These are phyloP conservation scores for Polyporus tsugae DNA, from an alignment of 1,284 basidiomycete species.

Conservation along the genomic window DNA sequence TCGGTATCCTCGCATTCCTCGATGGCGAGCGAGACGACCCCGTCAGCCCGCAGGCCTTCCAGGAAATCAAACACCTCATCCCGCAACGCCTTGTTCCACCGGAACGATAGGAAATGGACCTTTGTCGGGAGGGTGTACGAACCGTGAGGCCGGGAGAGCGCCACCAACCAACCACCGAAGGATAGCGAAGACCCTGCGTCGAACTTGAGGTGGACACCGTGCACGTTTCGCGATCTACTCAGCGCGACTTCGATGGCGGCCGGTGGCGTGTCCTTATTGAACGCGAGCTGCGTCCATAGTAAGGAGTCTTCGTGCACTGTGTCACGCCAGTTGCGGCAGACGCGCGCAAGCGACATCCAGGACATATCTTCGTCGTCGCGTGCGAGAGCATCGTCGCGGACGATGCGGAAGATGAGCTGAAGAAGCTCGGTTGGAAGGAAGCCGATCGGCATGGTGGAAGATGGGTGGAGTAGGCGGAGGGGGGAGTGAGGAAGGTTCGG, in stretches of 20 bases:
- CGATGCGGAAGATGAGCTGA: neutral
- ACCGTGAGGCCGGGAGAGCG: neutral
- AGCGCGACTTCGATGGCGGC: neutral
- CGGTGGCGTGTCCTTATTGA: neutral
- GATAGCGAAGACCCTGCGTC: neutral
- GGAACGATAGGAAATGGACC: neutral
- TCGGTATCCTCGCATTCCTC: neutral
- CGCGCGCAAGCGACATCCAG: neutral
- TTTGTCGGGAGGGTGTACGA: neutral
- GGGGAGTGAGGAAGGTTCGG: neutral
- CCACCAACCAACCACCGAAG: neutral
- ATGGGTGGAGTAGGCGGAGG: neutral
- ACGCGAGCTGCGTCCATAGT: constrained; percentile 1
- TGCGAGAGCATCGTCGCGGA: neutral
- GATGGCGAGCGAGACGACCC: neutral
- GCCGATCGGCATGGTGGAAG: neutral
- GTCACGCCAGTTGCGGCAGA: neutral
- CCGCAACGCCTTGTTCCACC: neutral
- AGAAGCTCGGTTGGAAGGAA: neutral
- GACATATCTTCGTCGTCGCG: neutral
- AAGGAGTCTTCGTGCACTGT: neutral
- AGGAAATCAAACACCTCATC: neutral
- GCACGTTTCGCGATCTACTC: neutral
- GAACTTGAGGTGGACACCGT: neutral
- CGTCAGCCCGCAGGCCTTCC: neutral